phyloP scores from a whole-genome alignment of 306 rosid species.

The Argentina anserina region DNA sequence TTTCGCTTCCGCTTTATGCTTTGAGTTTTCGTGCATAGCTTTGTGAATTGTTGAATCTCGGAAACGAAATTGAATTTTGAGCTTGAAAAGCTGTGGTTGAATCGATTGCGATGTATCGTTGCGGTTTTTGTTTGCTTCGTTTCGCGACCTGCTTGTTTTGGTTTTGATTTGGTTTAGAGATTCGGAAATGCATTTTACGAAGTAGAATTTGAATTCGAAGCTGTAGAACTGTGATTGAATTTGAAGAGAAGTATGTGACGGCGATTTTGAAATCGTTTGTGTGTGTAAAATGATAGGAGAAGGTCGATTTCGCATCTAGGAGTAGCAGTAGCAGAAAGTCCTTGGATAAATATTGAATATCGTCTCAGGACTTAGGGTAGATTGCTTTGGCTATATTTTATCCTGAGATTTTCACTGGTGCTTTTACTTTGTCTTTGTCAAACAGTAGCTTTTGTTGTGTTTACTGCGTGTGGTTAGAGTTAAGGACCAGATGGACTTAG shows the following conservation, averaged over 20 bases:
- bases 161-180: conserved; percentile 5
- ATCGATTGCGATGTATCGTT: neutral
- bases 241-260: neutral
- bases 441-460: neutral
- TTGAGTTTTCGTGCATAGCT: neutral
- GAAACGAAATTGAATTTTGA: neutral
- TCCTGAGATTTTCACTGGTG: neutral
- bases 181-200: neutral
- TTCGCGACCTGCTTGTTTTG: neutral
- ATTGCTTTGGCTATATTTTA: neutral
- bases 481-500: neutral
- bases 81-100: neutral
- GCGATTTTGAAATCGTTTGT: neutral
- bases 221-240: neutral
- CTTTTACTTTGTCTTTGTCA: neutral
- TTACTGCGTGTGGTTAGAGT: neutral
- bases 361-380: neutral
- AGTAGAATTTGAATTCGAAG: neutral
- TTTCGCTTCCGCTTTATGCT: neutral
- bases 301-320: neutral
- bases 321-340: too few species aligned
- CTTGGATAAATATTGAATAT: neutral
- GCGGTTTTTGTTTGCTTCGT: neutral
- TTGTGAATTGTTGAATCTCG: neutral
- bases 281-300: neutral